Conservation (phyloP, 768 basidiomycete species). For the Tephrocybe sp. region DNA sequence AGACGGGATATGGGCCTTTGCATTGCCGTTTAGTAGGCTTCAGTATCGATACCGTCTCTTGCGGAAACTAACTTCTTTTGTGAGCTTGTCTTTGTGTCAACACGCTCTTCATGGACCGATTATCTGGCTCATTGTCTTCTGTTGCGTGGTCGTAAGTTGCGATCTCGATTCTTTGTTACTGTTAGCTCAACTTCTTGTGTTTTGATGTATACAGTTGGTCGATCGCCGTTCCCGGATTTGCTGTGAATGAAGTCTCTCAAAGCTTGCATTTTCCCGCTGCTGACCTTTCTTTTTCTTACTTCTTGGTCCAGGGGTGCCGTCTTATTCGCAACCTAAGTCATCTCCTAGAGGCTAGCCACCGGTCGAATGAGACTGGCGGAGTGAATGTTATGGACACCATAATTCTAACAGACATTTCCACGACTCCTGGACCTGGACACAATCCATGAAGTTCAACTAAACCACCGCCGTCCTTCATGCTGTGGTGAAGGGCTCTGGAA, state of each 20-base stretch:
- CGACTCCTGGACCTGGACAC: constrained; percentile 5
- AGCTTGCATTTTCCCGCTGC: background rate
- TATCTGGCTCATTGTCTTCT: constrained; percentile 17
- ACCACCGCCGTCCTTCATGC: too few relatives aligned
- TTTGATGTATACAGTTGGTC: constrained; percentile 18
- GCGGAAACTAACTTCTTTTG: background rate
- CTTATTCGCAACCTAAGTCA: constrained; percentile 25
- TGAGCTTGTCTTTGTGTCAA: constrained; percentile 19
- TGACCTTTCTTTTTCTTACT: too few relatives aligned
- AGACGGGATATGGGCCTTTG: constrained; percentile 26
- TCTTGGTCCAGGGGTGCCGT: constrained; percentile 24
- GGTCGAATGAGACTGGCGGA: background rate
- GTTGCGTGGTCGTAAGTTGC: constrained; percentile 20
- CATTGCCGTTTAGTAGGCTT: constrained; percentile 20
- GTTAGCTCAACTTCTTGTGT: background rate
- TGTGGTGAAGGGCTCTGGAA: too few relatives aligned
- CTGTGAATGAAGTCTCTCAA: constrained; percentile 8
- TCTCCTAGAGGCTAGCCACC: constrained; percentile 8
- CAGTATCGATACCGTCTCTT: background rate
- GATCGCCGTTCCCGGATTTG: constrained; percentile 23
- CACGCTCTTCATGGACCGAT: constrained; percentile 14
- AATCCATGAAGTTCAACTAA: too few relatives aligned
- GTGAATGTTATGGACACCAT: constrained; percentile 8
- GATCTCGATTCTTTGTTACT: background rate
- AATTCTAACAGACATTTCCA: constrained; percentile 3